Evolutionary conservation across 2,329 filamentous ascomycete genomes (phyloP).

Genomic region (Cordyceps javanica): DNA sequence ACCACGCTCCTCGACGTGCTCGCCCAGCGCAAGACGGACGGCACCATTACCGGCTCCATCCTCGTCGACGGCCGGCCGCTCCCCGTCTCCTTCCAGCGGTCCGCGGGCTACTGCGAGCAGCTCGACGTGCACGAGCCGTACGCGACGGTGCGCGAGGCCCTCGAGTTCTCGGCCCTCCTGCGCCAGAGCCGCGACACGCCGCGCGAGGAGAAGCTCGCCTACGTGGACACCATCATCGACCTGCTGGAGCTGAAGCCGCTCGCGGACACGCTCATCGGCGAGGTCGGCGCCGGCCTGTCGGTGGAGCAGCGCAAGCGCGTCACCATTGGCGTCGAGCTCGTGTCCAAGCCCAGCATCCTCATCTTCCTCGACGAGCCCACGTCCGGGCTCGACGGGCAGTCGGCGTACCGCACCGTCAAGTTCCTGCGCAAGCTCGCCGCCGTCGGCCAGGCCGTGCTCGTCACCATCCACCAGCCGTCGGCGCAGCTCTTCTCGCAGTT

Average conservation of each 20-base stretch:
- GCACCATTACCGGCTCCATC: constrained; percentile 68
- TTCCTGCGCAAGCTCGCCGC: constrained; percentile 62
- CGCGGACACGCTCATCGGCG: constrained; percentile 41
- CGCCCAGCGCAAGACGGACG: constrained; percentile 72
- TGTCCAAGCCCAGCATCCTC: constrained; percentile 53
- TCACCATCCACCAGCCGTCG: constrained; percentile 66
- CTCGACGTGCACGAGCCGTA: constrained; percentile 71
- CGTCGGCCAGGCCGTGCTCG: constrained; percentile 60
- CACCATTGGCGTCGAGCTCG: constrained; percentile 56
- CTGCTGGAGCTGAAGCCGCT: constrained; percentile 44
- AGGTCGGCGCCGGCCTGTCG: constrained; percentile 45
- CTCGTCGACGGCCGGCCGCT: constrained; percentile 67
- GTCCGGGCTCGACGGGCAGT: constrained; percentile 61
- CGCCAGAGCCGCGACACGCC: constrained; percentile 62
- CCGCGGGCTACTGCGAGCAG: constrained; percentile 75
- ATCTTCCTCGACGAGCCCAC: constrained; percentile 60
- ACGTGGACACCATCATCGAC: constrained; percentile 74
- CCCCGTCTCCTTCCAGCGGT: constrained; percentile 69
- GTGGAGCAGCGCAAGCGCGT: constrained; percentile 49
- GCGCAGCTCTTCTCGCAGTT: constrained; percentile 61
- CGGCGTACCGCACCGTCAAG: constrained; percentile 58
- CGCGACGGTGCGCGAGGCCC: constrained; percentile 68
- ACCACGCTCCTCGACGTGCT: constrained; percentile 80
- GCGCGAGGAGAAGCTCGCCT: constrained; percentile 63
- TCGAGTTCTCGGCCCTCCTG: constrained; percentile 68